Percentiles rank a stretch among this genome's conserved stretches.
These are phyloP conservation scores for Chaetoceros muelleri DNA, from an alignment of 108 stramenopile species.

Conservation along the genomic window DNA sequence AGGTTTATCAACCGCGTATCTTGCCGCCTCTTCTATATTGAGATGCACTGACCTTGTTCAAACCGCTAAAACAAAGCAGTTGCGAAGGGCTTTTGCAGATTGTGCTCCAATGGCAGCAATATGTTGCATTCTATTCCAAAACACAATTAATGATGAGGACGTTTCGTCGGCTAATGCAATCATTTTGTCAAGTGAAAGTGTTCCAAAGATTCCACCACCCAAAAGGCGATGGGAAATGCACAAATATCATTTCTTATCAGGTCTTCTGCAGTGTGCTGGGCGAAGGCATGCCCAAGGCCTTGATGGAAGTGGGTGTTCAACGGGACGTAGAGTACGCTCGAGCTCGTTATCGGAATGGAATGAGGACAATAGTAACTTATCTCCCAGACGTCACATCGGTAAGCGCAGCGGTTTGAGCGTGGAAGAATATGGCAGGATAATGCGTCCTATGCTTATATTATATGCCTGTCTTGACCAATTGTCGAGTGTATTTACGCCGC, in stretches of 20 bases:
- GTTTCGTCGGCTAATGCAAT: constrained; percentile 4
- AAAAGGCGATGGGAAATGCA: constrained; percentile 57
- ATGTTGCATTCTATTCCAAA: constrained; percentile 60
- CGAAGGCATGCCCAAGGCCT: constrained; percentile 53
- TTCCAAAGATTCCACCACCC: constrained; percentile 23
- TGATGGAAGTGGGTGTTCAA: constrained; percentile 53
- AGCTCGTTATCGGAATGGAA: constrained; percentile 63
- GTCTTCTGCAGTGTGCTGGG: constrained; percentile 64
- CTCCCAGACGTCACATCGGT: not conserved
- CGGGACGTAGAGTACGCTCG: constrained; percentile 30
- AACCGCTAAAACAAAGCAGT: constrained; percentile 13
- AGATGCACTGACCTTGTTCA: constrained; percentile 26
- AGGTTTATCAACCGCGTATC: constrained; percentile 45
- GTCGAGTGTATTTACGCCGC: constrained; percentile 43
- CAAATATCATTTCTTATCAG: constrained; percentile 52
- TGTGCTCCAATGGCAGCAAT: constrained; percentile 67
- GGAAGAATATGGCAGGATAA: constrained; percentile 41
- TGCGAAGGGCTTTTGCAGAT: constrained; percentile 57
- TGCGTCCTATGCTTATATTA: constrained; percentile 65
- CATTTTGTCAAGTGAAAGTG: not conserved
- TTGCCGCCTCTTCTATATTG: constrained; percentile 49
- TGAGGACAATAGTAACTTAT: not conserved
- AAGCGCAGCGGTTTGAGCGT: constrained; percentile 19
- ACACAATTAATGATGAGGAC: constrained; percentile 33
- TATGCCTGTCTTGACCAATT: constrained; percentile 68